Conservation (phyloP, 2,329 filamentous ascomycete species). For the Aureobasidium vineae region DNA sequence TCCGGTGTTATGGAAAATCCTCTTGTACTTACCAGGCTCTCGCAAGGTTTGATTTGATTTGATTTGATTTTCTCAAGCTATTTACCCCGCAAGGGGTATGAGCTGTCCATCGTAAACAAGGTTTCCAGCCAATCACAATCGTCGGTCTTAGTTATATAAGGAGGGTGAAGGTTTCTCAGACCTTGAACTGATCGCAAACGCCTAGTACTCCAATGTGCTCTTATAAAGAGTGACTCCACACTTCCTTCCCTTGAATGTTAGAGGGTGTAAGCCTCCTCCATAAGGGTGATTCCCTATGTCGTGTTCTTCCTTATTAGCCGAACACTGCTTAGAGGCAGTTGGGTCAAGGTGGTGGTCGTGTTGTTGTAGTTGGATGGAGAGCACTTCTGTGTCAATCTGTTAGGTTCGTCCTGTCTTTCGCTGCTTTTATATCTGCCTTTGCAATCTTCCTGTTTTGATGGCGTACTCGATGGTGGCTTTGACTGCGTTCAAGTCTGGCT, state of each 20-base stretch:
- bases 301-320: constrained; percentile 14
- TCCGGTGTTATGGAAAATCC: too few species aligned
- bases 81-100: not conserved
- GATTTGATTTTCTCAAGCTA: not conserved
- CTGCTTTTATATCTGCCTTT: not conserved
- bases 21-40: too few species aligned
- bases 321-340: constrained; percentile 14
- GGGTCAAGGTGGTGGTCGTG: constrained; percentile 5
- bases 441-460: constrained; percentile 12
- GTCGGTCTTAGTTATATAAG: not conserved
- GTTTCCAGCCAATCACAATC: not conserved
- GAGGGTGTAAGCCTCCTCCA: constrained; percentile 16
- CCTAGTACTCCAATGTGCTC: not conserved
- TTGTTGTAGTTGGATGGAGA: constrained; percentile 17
- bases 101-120: not conserved
- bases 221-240: constrained; percentile 14
- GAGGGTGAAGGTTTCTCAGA: not conserved
- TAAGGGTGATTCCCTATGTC: constrained; percentile 13
- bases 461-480: constrained; percentile 3
- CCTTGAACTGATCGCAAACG: not conserved
- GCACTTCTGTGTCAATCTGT: constrained; percentile 16
- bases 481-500: constrained; percentile 7
- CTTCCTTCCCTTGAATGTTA: constrained; percentile 7
- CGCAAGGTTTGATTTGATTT: not conserved
- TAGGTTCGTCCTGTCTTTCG: not conserved